A percentile compares a stretch with the other conserved stretches of the same genome.
phyloP scores from a whole-genome alignment of 495 filamentous ascomycete genomes.

The Xanthoparmelia taractica region DNA sequence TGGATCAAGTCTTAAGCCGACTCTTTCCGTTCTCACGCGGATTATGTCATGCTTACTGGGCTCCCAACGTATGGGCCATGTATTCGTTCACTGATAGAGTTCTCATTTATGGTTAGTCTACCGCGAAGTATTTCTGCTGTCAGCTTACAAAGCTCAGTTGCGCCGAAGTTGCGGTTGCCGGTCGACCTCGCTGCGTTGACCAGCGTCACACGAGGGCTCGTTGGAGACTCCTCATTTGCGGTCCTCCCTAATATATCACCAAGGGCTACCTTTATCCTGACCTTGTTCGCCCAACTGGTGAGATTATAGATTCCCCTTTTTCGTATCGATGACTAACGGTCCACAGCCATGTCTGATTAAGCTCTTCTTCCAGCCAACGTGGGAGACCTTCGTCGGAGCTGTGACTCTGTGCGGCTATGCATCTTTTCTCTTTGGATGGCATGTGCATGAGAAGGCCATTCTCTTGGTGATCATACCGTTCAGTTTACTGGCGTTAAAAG shows the following conservation, averaged over 20 bases:
- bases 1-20: slow-evolving; percentile 76
- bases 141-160: slow-evolving; percentile 47
- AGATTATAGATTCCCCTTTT: slow-evolving; percentile 20
- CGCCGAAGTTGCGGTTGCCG: slow-evolving; percentile 65
- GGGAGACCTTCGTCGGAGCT: slow-evolving; percentile 80
- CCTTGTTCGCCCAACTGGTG: slow-evolving; percentile 73
- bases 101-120: slow-evolving; percentile 63
- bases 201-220: slow-evolving; percentile 85
- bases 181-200: slow-evolving; percentile 67
- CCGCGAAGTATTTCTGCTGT: background rate
- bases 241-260: slow-evolving; percentile 82
- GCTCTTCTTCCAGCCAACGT: slow-evolving; percentile 72
- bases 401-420: slow-evolving; percentile 94
- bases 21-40: slow-evolving; percentile 93
- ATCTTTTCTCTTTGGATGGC: slow-evolving; percentile 97
- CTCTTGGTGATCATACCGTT: slow-evolving; percentile 93
- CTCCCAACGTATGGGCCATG: slow-evolving; percentile 93
- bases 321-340: slow-evolving; percentile 19
- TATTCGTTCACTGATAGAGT: slow-evolving; percentile 86
- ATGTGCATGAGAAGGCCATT: slow-evolving; percentile 96
- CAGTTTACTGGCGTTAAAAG: slow-evolving; percentile 84
- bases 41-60: slow-evolving; percentile 96
- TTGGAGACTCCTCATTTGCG: slow-evolving; percentile 93
- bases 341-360: slow-evolving; percentile 63
- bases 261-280: slow-evolving; percentile 69